A percentile compares a stretch with the other conserved stretches of the same genome.
Evolutionary conservation across 2,329 filamentous ascomycete genomes (phyloP).

Genomic region (Ophiocordyceps camponoti-floridani): DNA sequence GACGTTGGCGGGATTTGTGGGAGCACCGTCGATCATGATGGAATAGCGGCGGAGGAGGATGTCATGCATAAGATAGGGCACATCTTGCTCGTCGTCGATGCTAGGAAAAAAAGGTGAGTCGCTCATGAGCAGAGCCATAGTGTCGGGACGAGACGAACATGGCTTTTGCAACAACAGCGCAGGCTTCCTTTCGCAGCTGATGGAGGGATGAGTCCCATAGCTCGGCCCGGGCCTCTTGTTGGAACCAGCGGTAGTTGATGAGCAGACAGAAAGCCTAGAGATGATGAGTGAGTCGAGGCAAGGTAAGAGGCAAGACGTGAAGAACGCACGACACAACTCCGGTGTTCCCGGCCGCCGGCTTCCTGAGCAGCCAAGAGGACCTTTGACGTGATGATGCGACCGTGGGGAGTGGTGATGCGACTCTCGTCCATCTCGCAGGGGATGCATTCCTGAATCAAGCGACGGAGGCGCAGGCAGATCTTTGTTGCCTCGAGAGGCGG

Average conservation of each 20-base stretch:
- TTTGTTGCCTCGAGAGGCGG: slow-evolving; percentile 71
- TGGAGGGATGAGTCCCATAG: slow-evolving; percentile 88
- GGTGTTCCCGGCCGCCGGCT: slow-evolving; percentile 59
- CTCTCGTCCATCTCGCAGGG: slow-evolving; percentile 75
- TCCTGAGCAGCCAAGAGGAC: slow-evolving; percentile 69
- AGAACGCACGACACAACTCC: slow-evolving; percentile 46
- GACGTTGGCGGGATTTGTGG: slow-evolving; percentile 65
- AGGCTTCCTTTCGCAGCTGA: slow-evolving; percentile 59
- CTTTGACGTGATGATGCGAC: slow-evolving; percentile 61
- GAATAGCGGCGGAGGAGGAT: slow-evolving; percentile 81
- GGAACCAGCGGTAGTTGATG: slow-evolving; percentile 57
- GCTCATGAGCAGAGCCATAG: not conserved
- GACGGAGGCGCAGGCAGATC: slow-evolving; percentile 73
- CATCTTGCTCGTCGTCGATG: slow-evolving; percentile 73
- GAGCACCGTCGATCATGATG: slow-evolving; percentile 51
- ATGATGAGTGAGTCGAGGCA: not conserved
- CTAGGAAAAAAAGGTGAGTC: slow-evolving; percentile 17
- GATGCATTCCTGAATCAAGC: slow-evolving; percentile 75
- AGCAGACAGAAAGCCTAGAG: slow-evolving; percentile 55
- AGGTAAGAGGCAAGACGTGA: not conserved
- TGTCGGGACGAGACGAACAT: slow-evolving; percentile 21
- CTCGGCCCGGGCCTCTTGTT: slow-evolving; percentile 58
- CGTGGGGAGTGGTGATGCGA: slow-evolving; percentile 63
- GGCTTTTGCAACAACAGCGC: slow-evolving; percentile 80
- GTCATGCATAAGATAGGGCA: slow-evolving; percentile 59